Base-by-base conservation (phyloP, 1,139 yeast genomes). In the Sugiyamaella xylanicola region DNA sequence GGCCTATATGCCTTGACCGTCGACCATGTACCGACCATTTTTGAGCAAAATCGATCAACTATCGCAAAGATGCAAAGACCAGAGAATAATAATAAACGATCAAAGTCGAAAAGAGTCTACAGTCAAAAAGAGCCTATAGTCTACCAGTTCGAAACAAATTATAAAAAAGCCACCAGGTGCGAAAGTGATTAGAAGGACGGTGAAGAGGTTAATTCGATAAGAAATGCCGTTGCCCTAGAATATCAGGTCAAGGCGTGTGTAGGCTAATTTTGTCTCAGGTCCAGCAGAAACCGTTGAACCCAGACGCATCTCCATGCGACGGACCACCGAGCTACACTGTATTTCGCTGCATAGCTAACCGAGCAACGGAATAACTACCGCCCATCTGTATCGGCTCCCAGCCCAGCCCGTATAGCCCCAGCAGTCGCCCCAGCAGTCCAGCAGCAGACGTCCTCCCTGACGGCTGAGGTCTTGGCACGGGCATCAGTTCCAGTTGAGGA, bases 1-100 rank as follows among this genome's bases (percentile, higher is more conserved):
- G 66, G 59, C 25, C 54, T 51, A 11, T 56, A 52, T 2, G 51
- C 54, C 15, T 61, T 59, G 13, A 64, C 63, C 15, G 19, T 43
- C 4, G 63, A 60, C 46, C 50, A 49, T 29, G 41, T 42, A 25
- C 5, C 32, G 9, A 25, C 11, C 11, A 11, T 25, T 25, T 25
- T n/a, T n/a, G n/a, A n/a, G n/a, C n/a, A n/a, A 25, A 25, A 25
- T 9, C 29, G 9, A 5, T 25, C 9, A 5, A 25, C 29, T 9
- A 25, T 9, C 29, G 29, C 9, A 25, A 25, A 25, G 9, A 25
- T 9, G 11, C 5, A 11, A 4, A 9, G n/a, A n/a, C n/a, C n/a
- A n/a, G n/a, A n/a, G n/a, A n/a, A n/a, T n/a, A n/a, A n/a, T n/a
- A n/a, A n/a, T n/a, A n/a, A n/a, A n/a, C n/a, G n/a, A n/a, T n/a